A percentile compares a stretch with the other conserved stretches of the same genome.
Conservation (phyloP, 345 rosid genomes). For the Cardiospermum halicacabum region DNA sequence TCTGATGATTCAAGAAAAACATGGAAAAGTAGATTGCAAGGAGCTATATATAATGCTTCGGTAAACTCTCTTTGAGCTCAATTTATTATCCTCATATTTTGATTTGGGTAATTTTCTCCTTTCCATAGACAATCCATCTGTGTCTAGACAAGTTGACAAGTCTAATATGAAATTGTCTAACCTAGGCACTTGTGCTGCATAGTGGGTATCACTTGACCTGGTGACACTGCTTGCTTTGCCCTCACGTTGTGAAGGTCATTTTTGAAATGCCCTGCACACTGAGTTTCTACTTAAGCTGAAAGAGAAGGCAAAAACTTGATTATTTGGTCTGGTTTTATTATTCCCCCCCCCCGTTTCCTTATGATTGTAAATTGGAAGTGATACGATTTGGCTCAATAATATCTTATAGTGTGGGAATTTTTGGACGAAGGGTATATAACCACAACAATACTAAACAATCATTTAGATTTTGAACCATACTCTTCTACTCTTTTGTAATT, state of each 20-base stretch:
- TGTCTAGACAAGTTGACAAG: background rate
- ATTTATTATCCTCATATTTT: background rate
- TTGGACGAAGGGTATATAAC: background rate
- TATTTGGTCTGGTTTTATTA: background rate
- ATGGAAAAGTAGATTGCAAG: constrained; percentile 89
- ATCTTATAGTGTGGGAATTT: background rate
- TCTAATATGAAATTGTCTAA: background rate
- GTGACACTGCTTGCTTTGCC: background rate
- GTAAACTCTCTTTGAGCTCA: constrained; percentile 32
- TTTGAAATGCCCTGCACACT: background rate
- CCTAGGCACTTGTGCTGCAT: background rate
- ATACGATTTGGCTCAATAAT: background rate
- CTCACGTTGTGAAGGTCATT: background rate
- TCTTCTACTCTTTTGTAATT: background rate
- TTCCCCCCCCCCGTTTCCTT: too few species aligned
- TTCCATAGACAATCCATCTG: background rate
- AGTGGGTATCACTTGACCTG: background rate
- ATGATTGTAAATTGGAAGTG: constrained; percentile 1
- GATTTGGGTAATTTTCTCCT: background rate
- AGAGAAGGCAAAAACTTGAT: background rate
- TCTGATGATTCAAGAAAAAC: constrained; percentile 59
- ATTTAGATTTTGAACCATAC: background rate
- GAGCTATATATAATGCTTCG: constrained; percentile 85
- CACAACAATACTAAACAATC: background rate
- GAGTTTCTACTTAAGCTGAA: background rate